phyloP scores from a whole-genome alignment of 805 yeast species.

The Danielia reshetovae region DNA sequence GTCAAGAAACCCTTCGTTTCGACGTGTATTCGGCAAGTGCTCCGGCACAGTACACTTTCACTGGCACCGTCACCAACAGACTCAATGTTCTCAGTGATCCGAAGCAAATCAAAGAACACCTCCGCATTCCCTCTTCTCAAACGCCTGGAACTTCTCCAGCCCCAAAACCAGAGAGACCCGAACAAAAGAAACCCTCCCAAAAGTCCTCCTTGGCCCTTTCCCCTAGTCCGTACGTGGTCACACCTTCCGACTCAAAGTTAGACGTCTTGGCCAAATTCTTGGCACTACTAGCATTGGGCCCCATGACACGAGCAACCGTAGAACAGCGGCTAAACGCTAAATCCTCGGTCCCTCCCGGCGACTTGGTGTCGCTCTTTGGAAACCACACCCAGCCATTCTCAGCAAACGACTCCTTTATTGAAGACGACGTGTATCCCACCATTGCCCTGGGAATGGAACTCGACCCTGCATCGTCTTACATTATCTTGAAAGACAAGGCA shows the following conservation, averaged over 20 bases:
- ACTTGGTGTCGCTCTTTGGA: slow-evolving; percentile 21
- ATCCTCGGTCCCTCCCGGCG: slow-evolving; percentile 7
- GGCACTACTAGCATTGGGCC: slow-evolving; percentile 16
- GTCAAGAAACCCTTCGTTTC: slow-evolving; percentile 34
- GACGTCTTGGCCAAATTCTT: slow-evolving; percentile 10
- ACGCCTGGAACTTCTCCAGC: slow-evolving; percentile 1
- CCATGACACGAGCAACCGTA: slow-evolving; percentile 10
- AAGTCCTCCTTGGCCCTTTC: slow-evolving; percentile 1
- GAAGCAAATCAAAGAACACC: slow-evolving; percentile 22
- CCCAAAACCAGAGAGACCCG: background rate
- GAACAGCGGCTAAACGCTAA: slow-evolving; percentile 6
- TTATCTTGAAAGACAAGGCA: slow-evolving; percentile 36
- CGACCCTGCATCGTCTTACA: slow-evolving; percentile 2
- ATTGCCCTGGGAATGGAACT: slow-evolving; percentile 10
- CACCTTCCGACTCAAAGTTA: slow-evolving; percentile 6
- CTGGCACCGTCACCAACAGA: slow-evolving; percentile 30
- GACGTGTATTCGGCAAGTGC: slow-evolving; percentile 26
- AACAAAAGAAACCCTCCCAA: background rate
- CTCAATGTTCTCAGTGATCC: slow-evolving; percentile 31
- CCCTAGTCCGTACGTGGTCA: slow-evolving; percentile 11
- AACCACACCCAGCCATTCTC: slow-evolving; percentile 26
- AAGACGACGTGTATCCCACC: slow-evolving; percentile 23
- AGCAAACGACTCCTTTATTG: slow-evolving; percentile 28
- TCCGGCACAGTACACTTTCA: slow-evolving; percentile 13
- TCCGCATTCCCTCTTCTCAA: background rate